A percentile compares a stretch with the other conserved stretches of the same genome.
phyloP scores from a whole-genome alignment of 2,329 filamentous ascomycete genomes.

The Orbilia quercus region DNA sequence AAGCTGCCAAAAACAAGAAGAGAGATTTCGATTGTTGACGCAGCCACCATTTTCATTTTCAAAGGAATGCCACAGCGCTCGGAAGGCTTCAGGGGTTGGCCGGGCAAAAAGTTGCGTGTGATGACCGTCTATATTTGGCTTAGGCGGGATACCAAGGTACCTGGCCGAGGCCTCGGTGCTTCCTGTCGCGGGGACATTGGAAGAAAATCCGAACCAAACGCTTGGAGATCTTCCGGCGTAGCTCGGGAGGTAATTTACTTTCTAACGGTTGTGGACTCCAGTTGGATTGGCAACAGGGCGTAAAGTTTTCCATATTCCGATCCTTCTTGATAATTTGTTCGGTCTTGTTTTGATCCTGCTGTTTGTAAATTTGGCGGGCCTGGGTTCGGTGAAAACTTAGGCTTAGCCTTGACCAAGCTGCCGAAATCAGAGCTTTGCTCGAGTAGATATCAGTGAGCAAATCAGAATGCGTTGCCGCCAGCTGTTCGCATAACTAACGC shows the following conservation, averaged over 20 bases:
- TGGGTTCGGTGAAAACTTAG: too few species aligned
- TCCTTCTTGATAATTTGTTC: too few species aligned
- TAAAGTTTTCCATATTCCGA: too few species aligned
- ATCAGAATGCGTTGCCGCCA: too few species aligned
- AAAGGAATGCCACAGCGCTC: neutral
- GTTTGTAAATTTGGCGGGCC: too few species aligned
- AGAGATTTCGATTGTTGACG: neutral
- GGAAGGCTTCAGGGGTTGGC: conserved; percentile 23
- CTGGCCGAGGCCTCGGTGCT: neutral
- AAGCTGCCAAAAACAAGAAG: conserved; percentile 13
- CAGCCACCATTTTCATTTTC: neutral
- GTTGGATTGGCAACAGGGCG: too few species aligned
- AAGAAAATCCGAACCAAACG: neutral
- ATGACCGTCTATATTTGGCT: conserved; percentile 11
- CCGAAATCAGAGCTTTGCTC: too few species aligned
- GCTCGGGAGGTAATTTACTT: neutral
- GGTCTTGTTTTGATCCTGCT: too few species aligned
- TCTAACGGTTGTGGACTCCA: neutral
- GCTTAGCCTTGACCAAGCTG: too few species aligned
- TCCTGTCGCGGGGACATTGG: conserved; percentile 1
- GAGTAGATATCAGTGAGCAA: too few species aligned
- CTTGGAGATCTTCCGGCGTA: neutral
- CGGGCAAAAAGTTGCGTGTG: conserved; percentile 10
- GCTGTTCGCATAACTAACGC: too few species aligned
- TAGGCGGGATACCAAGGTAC: too few species aligned